phyloP scores from a whole-genome alignment of 2,329 filamentous ascomycete genomes.

The Ophiocordyceps camponoti-saundersi region DNA sequence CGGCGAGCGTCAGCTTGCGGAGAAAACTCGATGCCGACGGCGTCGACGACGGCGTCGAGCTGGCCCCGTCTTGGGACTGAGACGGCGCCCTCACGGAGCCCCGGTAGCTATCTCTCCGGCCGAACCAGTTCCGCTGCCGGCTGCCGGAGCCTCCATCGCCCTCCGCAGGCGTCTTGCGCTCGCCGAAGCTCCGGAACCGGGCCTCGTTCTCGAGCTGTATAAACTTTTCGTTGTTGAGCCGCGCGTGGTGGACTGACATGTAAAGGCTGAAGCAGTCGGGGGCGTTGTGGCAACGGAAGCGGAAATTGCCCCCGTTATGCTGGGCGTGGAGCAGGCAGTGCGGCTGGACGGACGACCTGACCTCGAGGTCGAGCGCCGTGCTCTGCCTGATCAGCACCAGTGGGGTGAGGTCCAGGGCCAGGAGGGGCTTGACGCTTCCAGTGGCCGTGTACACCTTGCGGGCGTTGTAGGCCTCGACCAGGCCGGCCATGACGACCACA shows the following conservation, averaged over 20 bases:
- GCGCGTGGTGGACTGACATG: conserved; percentile 68
- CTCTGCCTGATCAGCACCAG: conserved; percentile 79
- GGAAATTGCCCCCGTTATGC: conserved; percentile 58
- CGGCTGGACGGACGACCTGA: conserved; percentile 66
- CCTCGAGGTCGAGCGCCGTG: conserved; percentile 84
- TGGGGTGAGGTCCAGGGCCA: conserved; percentile 75
- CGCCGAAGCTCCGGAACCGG: conserved; percentile 56
- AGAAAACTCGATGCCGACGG: conserved; percentile 68
- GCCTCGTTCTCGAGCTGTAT: conserved; percentile 49
- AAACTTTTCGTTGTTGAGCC: conserved; percentile 86
- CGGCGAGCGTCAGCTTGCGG: conserved; percentile 55
- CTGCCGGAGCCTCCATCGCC: conserved; percentile 29
- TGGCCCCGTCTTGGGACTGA: conserved; percentile 58
- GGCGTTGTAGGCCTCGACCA: conserved; percentile 39
- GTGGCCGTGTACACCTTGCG: conserved; percentile 10
- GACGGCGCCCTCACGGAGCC: conserved; percentile 43
- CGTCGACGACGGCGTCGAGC: conserved; percentile 39
- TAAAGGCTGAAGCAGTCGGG: conserved; percentile 74
- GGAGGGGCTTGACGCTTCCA: conserved; percentile 26
- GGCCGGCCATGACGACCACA: conserved; percentile 38
- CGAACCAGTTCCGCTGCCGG: conserved; percentile 38
- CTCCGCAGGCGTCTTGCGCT: conserved; percentile 29
- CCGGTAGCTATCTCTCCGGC: conserved; percentile 47
- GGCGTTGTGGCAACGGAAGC: conserved; percentile 67
- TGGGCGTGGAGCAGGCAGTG: conserved; percentile 49